Percentiles rank a stretch among this genome's conserved stretches.
These are phyloP conservation scores for Pythium chondricola DNA, from an alignment of 352 stramenopile genomes.

Conservation along the genomic window DNA sequence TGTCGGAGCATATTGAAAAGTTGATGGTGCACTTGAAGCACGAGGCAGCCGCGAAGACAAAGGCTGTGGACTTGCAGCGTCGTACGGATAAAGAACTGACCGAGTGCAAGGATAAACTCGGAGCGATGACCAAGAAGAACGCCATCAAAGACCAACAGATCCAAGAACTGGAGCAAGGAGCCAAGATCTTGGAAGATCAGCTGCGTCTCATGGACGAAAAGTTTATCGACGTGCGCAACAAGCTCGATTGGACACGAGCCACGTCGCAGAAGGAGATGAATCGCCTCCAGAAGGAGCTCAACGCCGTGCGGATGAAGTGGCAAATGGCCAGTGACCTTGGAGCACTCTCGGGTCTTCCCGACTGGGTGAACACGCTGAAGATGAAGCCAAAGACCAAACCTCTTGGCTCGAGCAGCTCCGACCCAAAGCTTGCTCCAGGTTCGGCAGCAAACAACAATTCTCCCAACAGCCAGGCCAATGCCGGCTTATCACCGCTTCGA, in stretches of 20 bases:
- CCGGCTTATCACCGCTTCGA: constrained; percentile 6
- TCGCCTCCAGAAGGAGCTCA: constrained; percentile 55
- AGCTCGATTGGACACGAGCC: constrained; percentile 91
- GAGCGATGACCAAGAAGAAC: constrained; percentile 72
- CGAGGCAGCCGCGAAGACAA: constrained; percentile 91
- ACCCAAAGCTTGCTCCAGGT: constrained; percentile 29
- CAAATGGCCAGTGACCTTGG: constrained; percentile 60
- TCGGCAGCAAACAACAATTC: constrained; percentile 22
- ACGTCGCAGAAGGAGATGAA: constrained; percentile 83
- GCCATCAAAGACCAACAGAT: constrained; percentile 81
- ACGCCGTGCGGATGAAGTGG: constrained; percentile 66
- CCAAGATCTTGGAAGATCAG: constrained; percentile 94
- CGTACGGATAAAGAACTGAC: constrained; percentile 75
- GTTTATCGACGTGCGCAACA: constrained; percentile 95
- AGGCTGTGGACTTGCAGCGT: constrained; percentile 68
- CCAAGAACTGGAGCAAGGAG: constrained; percentile 88
- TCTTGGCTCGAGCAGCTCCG: constrained; percentile 43
- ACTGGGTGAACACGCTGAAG: constrained; percentile 32
- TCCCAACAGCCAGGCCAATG: neutral
- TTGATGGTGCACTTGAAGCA: constrained; percentile 96
- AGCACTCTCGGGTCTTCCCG: constrained; percentile 31
- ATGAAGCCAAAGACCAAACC: constrained; percentile 35
- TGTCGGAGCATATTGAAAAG: constrained; percentile 96
- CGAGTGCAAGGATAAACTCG: constrained; percentile 55
- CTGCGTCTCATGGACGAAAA: constrained; percentile 96